phyloP scores from a whole-genome alignment of 1,139 yeast genomes.

The Saccharomyces hybrid region DNA sequence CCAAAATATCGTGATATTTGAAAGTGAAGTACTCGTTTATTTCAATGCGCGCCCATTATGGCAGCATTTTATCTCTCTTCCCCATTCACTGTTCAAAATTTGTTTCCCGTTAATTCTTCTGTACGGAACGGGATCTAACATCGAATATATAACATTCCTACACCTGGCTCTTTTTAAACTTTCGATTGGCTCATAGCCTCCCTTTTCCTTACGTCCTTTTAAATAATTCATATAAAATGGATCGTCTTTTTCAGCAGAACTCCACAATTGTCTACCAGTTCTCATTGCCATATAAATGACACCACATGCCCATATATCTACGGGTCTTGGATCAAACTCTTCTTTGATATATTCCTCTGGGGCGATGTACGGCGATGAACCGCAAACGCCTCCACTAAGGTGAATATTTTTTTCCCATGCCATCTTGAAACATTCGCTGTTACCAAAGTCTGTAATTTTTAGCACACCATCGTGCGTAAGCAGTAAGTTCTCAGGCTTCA shows the following conservation, averaged over 20 bases:
- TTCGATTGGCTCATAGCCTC: slow-evolving; percentile 91
- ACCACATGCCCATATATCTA: slow-evolving; percentile 96
- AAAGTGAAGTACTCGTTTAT: neutral
- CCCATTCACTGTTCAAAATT: slow-evolving; percentile 91
- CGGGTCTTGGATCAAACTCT: slow-evolving; percentile 84
- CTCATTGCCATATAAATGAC: slow-evolving; percentile 98
- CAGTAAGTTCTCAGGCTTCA: slow-evolving; percentile 87
- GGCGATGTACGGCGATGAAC: slow-evolving; percentile 89
- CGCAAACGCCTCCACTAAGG: slow-evolving; percentile 75
- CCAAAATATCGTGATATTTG: slow-evolving; percentile 1
- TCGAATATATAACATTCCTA: slow-evolving; percentile 84
- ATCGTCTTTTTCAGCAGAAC: slow-evolving; percentile 71
- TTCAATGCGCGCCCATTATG: slow-evolving; percentile 42
- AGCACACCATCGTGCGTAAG: slow-evolving; percentile 72
- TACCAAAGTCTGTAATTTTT: slow-evolving; percentile 93
- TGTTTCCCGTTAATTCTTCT: slow-evolving; percentile 86
- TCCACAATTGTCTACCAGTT: slow-evolving; percentile 92
- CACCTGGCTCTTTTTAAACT: slow-evolving; percentile 74
- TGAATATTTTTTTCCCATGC: slow-evolving; percentile 93
- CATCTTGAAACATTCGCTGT: slow-evolving; percentile 91
- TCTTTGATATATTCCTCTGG: slow-evolving; percentile 80
- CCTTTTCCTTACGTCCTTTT: slow-evolving; percentile 64
- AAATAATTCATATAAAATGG: slow-evolving; percentile 71
- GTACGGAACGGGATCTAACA: slow-evolving; percentile 81
- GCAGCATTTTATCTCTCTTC: slow-evolving; percentile 76